phyloP scores from a whole-genome alignment of 352 stramenopile species.

The Globisporangium lucens region DNA sequence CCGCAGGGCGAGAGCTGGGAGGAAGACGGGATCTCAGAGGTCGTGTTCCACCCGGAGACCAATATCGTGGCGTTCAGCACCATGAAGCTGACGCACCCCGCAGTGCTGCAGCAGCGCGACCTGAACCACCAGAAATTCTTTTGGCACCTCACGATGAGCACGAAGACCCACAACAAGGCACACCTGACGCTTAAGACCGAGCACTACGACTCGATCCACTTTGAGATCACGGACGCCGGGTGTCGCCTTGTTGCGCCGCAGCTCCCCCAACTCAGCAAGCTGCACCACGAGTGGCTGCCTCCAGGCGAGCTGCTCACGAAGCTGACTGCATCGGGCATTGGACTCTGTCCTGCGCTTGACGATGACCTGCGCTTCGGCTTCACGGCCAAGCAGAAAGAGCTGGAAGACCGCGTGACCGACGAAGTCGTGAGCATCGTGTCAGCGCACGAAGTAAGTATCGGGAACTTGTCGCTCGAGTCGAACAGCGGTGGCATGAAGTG shows the following conservation, averaged over 20 bases:
- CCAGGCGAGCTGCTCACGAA: conserved; percentile 58
- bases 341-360: conserved; percentile 46
- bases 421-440: conserved; percentile 66
- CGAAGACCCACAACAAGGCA: conserved; percentile 27
- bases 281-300: conserved; percentile 35
- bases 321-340: conserved; percentile 54
- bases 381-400: conserved; percentile 48
- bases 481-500: conserved; percentile 24
- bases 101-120: conserved; percentile 65
- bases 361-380: conserved; percentile 34
- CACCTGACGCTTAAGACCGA: conserved; percentile 57
- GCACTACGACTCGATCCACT: conserved; percentile 49
- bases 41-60: conserved; percentile 52
- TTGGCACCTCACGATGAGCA: conserved; percentile 66
- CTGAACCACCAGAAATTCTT: conserved; percentile 62
- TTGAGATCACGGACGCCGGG: conserved; percentile 65
- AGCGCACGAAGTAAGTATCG: conserved; percentile 55
- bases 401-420: conserved; percentile 71
- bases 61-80: conserved; percentile 69
- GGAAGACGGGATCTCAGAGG: conserved; percentile 74
- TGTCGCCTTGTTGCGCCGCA: conserved; percentile 48
- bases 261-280: conserved; percentile 40
- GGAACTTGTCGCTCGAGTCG: conserved; percentile 30
- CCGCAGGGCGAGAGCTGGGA: conserved; percentile 45
- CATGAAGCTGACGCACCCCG: conserved; percentile 70